Base-by-base conservation (phyloP, 306 rosid genomes). In the Senna tora region DNA sequence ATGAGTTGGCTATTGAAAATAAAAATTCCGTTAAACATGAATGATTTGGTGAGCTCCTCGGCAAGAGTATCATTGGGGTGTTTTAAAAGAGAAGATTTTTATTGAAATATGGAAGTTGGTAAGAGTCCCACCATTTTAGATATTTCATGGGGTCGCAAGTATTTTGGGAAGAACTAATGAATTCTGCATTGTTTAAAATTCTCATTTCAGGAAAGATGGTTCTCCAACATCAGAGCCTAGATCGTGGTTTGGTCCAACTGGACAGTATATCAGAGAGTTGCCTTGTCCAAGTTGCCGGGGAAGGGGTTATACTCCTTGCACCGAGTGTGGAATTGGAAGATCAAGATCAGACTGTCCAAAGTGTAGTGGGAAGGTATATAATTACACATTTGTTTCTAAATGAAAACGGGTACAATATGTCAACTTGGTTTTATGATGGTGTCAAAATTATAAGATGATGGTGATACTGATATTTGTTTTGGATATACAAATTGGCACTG, bases 251-350 rank as follows among this genome's bases (percentile, higher is more conserved):
- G 98, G 97, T 70, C 97, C 97, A 69, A 91, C 65, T 63, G 98
- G 97, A 47, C 94, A 83, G 87, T 93, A 93, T 75, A 93, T 93
- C 54, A 89, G 81, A 73, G 98, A 93, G 84, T 79, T 93, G 30
- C 98, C 98, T 19, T 93, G 98, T 78, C 97, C 97, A 6, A 91
- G 92, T 86, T 93, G 97, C 78, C 85, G 98, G 68, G 98, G 94
- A 11, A 86, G 98, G 80, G 98, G 98, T 15, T 93, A 93, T 75
- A 82, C 96, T 43, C 93, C 97, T n/a, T 93, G 98, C 77, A 76
- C 91, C 13, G 90, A 85, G 58, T 93, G 98, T 21, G 96, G 97
- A 41, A 90, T 93, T 34, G 98, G 90, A 83, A 87, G 98, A 86
- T 87, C 93, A 30, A 87, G 93, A 58, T 84, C 90, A 54, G 97